Evolutionary conservation across 163 green algal species (phyloP), one percentile per base, ranked within the genome.

Genomic region (Trebouxiophyceae sp.): DNA sequence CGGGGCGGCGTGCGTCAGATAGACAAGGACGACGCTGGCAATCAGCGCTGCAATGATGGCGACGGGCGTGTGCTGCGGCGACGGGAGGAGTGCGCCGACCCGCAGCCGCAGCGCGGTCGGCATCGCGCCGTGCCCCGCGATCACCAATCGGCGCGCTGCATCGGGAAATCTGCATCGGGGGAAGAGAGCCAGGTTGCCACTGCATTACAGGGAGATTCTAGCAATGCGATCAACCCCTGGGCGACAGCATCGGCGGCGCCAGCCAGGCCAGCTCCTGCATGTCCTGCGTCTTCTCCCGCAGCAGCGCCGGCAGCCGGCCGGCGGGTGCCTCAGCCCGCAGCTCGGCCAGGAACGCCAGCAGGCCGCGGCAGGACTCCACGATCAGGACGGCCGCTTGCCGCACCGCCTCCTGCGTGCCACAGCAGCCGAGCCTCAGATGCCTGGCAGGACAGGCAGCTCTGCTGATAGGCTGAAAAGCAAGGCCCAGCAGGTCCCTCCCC

Each of bases 171-270:
- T n/a, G n/a, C n/a, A n/a, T n/a, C n/a, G n/a, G n/a, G n/a, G n/a
- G n/a, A n/a, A n/a, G n/a, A n/a, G n/a, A n/a, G n/a, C n/a, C n/a
- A n/a, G n/a, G n/a, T n/a, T n/a, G n/a, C n/a, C n/a, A n/a, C n/a
- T n/a, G n/a, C n/a, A n/a, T n/a, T n/a, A n/a, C n/a, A n/a, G n/a
- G n/a, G n/a, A n/a, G n/a, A n/a, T n/a, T n/a, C n/a, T n/a, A n/a
- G n/a, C n/a, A n/a, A n/a, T n/a, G n/a, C n/a, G n/a, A n/a, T n/a
- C n/a, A n/a, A n/a, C n/a, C n/a, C n/a, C n/a, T n/a, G n/a, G n/a
- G n/a, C 39, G 39, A 50, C 65, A 93, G 77, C 87, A 93, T 89
- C 22, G 87, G 87, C 1, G 87, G 87, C 33, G 80, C 81, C 34
- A 93, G 63, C 87, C 87, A 93, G 2, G 84, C 76, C 23, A 93